Evolutionary conservation across 106 monocot species (phyloP).

Genomic region (Dendrobium nobile): DNA sequence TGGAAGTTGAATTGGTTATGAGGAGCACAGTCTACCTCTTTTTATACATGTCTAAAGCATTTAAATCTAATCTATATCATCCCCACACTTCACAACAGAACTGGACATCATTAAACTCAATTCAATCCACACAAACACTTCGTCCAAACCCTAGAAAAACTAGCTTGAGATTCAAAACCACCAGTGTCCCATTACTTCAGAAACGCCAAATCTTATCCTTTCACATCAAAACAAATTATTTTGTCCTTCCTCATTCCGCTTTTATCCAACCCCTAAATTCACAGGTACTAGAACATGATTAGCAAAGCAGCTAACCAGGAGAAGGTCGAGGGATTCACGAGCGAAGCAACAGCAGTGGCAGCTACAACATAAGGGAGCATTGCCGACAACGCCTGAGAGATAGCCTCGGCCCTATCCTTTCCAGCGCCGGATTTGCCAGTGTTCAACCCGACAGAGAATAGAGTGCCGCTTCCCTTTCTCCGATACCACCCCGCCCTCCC

Average conservation of each 20-base stretch:
- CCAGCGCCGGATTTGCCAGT: background rate
- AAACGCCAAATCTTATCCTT: background rate
- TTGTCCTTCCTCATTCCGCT: background rate
- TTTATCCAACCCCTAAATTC: background rate
- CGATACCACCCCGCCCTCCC: constrained; percentile 56
- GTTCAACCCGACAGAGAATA: constrained; percentile 30
- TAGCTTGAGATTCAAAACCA: background rate
- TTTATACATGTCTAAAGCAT: background rate
- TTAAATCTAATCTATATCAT: background rate
- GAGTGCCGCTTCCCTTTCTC: constrained; percentile 36
- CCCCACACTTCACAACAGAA: too few species aligned
- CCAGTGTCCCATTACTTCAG: background rate
- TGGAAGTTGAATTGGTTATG: background rate
- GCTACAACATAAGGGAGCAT: constrained; percentile 88
- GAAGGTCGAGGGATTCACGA: constrained; percentile 69
- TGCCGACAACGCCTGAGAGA: constrained; percentile 45
- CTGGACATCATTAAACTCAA: too few species aligned
- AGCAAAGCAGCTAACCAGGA: constrained; percentile 53
- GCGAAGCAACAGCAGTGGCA: constrained; percentile 80
- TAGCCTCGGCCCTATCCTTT: background rate
- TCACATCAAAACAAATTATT: background rate
- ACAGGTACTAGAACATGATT: background rate
- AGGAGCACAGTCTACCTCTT: background rate
- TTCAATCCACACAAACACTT: background rate
- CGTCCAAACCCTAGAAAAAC: background rate